Conservation (phyloP, 2,329 filamentous ascomycete genomes). For the Esteya vermicola region DNA sequence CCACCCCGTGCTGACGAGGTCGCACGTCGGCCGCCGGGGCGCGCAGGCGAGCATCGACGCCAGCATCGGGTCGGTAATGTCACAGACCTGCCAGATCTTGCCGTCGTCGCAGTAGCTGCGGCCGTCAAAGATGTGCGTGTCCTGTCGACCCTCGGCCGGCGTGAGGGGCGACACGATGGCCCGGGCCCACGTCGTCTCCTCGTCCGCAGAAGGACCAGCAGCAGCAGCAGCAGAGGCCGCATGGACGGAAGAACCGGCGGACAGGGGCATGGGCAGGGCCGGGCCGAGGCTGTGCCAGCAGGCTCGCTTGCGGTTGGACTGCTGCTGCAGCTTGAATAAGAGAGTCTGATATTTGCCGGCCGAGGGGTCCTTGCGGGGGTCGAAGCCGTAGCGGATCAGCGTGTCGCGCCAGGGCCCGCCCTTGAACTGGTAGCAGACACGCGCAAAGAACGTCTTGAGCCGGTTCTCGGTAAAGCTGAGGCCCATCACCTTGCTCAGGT, state of each 20-base stretch:
- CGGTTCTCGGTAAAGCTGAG: conserved; percentile 28
- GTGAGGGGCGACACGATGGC: not conserved
- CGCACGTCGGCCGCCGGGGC: conserved; percentile 42
- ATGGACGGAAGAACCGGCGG: not conserved
- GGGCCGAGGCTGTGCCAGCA: conserved; percentile 15
- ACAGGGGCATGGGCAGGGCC: no score
- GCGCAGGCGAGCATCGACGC: conserved; percentile 49
- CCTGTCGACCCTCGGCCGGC: conserved; percentile 17
- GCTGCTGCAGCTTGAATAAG: conserved; percentile 60
- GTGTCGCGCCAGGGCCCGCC: conserved; percentile 86
- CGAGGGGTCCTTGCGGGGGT: conserved; percentile 63
- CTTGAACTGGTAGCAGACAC: conserved; percentile 83
- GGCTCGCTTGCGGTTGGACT: conserved; percentile 28
- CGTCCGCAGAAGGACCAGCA: not conserved
- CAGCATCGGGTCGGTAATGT: conserved; percentile 72
- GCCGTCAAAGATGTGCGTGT: conserved; percentile 73
- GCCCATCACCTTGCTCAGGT: conserved; percentile 32
- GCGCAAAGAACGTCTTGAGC: conserved; percentile 64
- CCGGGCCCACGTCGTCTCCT: not conserved
- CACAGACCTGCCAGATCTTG: conserved; percentile 89
- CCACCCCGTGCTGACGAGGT: conserved; percentile 60
- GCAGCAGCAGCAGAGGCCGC: conserved; percentile 9
- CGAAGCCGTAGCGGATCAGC: conserved; percentile 71
- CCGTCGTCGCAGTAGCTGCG: conserved; percentile 60
- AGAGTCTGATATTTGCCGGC: conserved; percentile 80